Base-by-base conservation (phyloP, 306 rosid genomes). In the Hippophae gyantsensis region DNA sequence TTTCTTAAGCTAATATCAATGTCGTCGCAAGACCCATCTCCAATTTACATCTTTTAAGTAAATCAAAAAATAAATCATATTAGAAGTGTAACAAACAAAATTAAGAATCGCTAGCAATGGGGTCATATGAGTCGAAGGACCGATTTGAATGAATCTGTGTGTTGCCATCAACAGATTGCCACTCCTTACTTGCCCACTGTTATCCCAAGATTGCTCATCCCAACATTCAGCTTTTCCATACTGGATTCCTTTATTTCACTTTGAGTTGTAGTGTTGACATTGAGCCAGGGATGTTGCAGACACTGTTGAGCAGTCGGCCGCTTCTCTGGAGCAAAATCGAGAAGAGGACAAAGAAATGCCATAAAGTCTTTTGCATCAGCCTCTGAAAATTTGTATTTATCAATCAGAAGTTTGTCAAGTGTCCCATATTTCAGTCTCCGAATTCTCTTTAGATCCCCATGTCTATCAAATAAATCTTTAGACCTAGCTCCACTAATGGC, bases 361-460 rank as follows among this genome's bases (percentile, higher is more conserved):
- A 89, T 69, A 66, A 92, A 83, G 58, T 79, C 81, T 6, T 42
- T 72, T 27, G 98, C 98, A 25, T 92, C 96, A 32, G 56, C 69
- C 53, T 74, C 85, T 6, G 90, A 72, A 66, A 87, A 81, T 55
- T 85, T 83, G 76, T 81, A 92, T 60, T 78, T 86, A 13, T 92
- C 89, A 46, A 82, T 62, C 63, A 92, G 76, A 54, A 87, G 61
- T 69, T 82, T 83, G 78, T 83, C 84, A 12, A 92, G 84, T 6
- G 96, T 64, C 83, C 79, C 83, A 64, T 44, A 83, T 71, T 87
- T 92, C 60, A 92, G 95, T 80, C 98, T 87, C 44, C 98, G 75
- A 42, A 92, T 92, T 74, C 96, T 73, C 78, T 85, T 92, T 44
- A 92, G 89, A 79, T 92, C 98, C 9, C 98, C 98, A 6, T 92